Conservation (phyloP, 495 filamentous ascomycete genomes). For the Chaetomium cochliodes region DNA sequence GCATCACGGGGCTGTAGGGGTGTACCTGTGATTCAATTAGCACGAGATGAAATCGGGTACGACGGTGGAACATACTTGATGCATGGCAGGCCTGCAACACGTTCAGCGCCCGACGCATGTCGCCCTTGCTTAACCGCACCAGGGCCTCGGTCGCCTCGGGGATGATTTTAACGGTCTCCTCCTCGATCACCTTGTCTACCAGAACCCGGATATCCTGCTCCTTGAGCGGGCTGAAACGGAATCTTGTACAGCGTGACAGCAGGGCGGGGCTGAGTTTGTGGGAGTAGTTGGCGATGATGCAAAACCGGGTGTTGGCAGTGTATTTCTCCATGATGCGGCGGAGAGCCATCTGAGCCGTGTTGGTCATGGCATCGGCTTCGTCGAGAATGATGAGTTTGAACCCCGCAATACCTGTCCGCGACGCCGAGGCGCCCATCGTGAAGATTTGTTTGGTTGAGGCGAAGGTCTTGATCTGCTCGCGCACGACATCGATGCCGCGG, state of each 20-base stretch:
- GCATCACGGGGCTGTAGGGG: conserved; percentile 66
- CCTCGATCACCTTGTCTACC: conserved; percentile 85
- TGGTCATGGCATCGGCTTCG: conserved; percentile 98
- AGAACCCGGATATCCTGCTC: conserved; percentile 76
- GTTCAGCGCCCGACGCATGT: conserved; percentile 93
- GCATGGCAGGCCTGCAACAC: conserved; percentile 96
- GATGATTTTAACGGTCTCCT: conserved; percentile 81
- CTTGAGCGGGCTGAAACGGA: conserved; percentile 92
- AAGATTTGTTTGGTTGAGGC: conserved; percentile 70
- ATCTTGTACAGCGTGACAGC: conserved; percentile 89
- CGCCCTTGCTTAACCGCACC: conserved; percentile 84
- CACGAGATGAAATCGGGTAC: not conserved
- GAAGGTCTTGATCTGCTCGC: conserved; percentile 99
- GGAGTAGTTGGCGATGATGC: conserved; percentile 98
- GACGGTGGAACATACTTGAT: conserved; percentile 58
- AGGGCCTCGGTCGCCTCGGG: conserved; percentile 75
- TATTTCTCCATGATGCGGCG: conserved; percentile 99
- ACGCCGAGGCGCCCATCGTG: conserved; percentile 39
- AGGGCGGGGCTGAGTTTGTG: conserved; percentile 97
- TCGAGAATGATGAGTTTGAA: conserved; percentile 98
- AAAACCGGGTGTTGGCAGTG: conserved; percentile 96
- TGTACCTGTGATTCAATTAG: conserved; percentile 50
- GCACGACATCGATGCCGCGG: conserved; percentile 95
- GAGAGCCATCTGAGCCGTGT: conserved; percentile 94
- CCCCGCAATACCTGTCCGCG: conserved; percentile 55